Base-by-base conservation (phyloP, 2,329 filamentous ascomycete genomes). In the Colletotrichum brevisporum region DNA sequence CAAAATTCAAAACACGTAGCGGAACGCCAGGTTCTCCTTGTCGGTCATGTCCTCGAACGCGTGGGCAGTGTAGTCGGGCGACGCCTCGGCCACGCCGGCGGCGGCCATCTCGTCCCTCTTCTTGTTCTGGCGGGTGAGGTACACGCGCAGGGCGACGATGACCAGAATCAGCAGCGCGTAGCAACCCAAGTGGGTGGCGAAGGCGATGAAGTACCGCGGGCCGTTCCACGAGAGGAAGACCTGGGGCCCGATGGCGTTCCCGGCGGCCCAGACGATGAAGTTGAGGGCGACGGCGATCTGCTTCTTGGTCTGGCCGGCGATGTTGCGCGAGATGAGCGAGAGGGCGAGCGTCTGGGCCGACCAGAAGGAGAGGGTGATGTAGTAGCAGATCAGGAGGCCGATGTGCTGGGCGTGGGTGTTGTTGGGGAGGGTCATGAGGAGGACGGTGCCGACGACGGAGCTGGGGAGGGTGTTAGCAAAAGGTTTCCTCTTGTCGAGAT, bases 311-410 rank as follows among this genome's bases (percentile, higher is more conserved):
- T 92, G 90, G 0, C 92, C 92, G 27, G 89, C 92, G 10, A 93
- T 83, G 74, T 94, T 94, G 16, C 91, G 86, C 0, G 88, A 89
- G 65, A 93, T 85, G 83, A 94, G 86, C 15, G 89, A 90, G 73
- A 94, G 85, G 8, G 86, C 83, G 13, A 93, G 82, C 2, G 89
- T 91, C 74, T 92, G 88, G 0, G 91, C 91, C 0, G 91, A 90
- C 91, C 91, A 94, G 85, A 94, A 94, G 5, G 90, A 93, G 18
- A 94, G 84, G 0, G 89, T 91, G 70, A 94, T 91, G 80, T 94
- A 94, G 83, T 94, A 94, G 75, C 85, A 88, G 74, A 94, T 88
- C 15, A 94, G 81, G 0, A 94, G 84, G 6, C 92, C 92, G 31
- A 90, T 85, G 78, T 91, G 86, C 45, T 88, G 89, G 9, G 85